phyloP scores from a whole-genome alignment of 495 filamentous ascomycete species.

The Penicillium nucicola region DNA sequence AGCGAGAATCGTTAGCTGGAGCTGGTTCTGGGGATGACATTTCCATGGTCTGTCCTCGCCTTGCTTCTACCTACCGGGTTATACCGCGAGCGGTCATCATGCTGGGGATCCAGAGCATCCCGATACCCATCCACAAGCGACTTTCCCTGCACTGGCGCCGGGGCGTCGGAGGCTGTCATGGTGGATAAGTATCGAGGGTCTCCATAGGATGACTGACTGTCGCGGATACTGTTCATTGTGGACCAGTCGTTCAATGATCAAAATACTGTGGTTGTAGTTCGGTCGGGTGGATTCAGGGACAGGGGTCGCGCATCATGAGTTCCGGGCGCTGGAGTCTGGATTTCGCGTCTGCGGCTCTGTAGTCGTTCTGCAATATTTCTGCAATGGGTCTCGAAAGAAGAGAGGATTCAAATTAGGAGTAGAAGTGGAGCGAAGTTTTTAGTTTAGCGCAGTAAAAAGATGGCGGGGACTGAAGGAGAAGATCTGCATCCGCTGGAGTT shows the following conservation, averaged over 20 bases:
- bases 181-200: constrained; percentile 44
- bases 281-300: constrained; percentile 12
- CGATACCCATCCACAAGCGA: constrained; percentile 47
- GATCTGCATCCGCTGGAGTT: constrained; percentile 21
- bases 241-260: constrained; percentile 10
- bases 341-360: too few relatives aligned
- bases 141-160: constrained; percentile 36
- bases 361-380: too few relatives aligned
- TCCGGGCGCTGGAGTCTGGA: neutral
- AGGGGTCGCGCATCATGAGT: constrained; percentile 16
- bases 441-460: constrained; percentile 7
- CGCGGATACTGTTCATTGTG: constrained; percentile 47
- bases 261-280: neutral
- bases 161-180: constrained; percentile 35
- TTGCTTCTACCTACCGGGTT: constrained; percentile 37
- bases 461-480: constrained; percentile 23
- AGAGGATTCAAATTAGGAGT: neutral
- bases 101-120: constrained; percentile 30
- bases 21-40: neutral
- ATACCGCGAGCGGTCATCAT: constrained; percentile 34
- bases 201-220: constrained; percentile 46
- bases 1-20: constrained; percentile 13
- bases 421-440: too few relatives aligned
- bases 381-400: too few relatives aligned
- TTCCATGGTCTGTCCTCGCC: neutral